Evolutionary conservation across 2,329 filamentous ascomycete species (phyloP), one percentile per base, ranked within the genome.

Genomic region (Fusarium sp.): DNA sequence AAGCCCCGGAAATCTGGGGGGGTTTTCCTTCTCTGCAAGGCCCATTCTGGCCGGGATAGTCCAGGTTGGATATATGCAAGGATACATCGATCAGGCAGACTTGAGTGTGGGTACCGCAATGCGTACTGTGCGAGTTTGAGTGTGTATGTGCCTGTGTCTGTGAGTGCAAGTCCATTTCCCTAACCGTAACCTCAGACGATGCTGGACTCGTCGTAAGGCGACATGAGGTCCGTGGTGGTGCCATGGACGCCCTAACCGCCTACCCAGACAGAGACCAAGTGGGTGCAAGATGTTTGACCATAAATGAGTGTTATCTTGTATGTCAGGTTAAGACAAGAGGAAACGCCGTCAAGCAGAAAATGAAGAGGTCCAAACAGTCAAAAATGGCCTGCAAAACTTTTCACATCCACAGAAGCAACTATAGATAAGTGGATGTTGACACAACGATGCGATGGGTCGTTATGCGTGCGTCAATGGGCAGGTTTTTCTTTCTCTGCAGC

Each of bases 1-100:
- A 71, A 75, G 67, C 77, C 76, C 77, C 77, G 71, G 74, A 73
- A 79, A 79, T 79, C 77, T 79, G 77, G 77, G 77, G 42, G 76
- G 74, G 31, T 54, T 69, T 67, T 49, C 36, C 57, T 63, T 63
- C 52, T 63, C 67, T 70, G 63, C 66, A 72, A 75, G 72, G 73
- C 66, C 75, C 66, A 63, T 65, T 52, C 54, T 48, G 66, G 66
- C 51, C 70, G 60, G 58, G 72, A 75, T 73, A 67, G 51, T 55
- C 51, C 20, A 49, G n/a, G 31, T 35, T 22, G 71, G 69, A 68
- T 56, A 42, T 58, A 48, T 63, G 45, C 61, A 77, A 60, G 65
- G 75, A 77, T 77, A 68, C 70, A 76, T 78, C 69, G 74, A 74
- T 71, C 72, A 77, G 65, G 67, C 66, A 69, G 72, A 73, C 69